Conservation (phyloP, 305 asterid genomes). For the Andrographis paniculata region DNA sequence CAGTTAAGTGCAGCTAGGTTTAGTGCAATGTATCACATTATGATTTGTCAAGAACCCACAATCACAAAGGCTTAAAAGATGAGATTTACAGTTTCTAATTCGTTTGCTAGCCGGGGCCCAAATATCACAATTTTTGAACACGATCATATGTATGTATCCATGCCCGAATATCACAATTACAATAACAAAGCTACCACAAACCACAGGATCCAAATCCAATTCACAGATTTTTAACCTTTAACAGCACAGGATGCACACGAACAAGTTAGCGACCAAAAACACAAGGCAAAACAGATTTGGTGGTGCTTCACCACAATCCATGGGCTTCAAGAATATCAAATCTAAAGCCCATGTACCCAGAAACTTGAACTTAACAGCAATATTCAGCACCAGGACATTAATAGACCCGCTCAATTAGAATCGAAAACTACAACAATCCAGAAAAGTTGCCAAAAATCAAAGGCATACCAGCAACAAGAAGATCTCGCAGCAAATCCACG, state of each 20-base stretch:
- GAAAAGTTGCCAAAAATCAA: neutral
- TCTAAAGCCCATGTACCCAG: neutral
- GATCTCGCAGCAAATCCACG: slow-evolving; percentile 16
- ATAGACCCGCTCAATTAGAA: neutral
- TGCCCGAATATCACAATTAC: neutral
- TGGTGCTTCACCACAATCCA: neutral
- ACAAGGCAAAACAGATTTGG: neutral
- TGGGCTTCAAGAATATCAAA: neutral
- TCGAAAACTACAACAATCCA: neutral
- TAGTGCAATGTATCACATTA: no score
- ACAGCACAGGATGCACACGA: neutral
- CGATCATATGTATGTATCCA: neutral
- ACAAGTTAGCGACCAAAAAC: neutral
- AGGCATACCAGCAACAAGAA: neutral
- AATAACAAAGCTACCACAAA: neutral
- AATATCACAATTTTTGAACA: no score
- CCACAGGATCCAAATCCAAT: neutral
- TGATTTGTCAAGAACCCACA: no score
- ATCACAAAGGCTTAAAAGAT: no score
- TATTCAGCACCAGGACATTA: neutral
- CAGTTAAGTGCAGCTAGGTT: no score
- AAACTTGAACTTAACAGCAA: neutral
- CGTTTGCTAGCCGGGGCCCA: no score
- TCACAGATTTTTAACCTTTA: neutral
- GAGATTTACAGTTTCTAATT: no score